These are phyloP conservation scores for Ogataea ramenticola DNA, from an alignment of 805 yeast genomes.

Conservation along the genomic window DNA sequence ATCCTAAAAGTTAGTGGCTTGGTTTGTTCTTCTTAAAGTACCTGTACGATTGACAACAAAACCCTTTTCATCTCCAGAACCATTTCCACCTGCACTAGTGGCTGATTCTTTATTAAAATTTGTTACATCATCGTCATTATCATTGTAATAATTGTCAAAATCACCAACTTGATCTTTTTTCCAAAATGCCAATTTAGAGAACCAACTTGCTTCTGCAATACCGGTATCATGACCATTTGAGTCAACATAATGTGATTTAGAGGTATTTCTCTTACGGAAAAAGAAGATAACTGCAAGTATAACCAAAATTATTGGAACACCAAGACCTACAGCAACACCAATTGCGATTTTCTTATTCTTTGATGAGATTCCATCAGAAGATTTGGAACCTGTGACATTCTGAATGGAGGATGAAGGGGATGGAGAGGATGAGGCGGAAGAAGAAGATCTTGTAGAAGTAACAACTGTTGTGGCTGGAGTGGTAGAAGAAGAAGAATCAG, in stretches of 20 bases:
- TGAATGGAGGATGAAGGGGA: slow-evolving; percentile 2
- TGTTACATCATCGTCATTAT: slow-evolving; percentile 11
- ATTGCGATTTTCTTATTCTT: slow-evolving; percentile 48
- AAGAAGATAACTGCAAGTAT: slow-evolving; percentile 8
- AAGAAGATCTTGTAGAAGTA: slow-evolving; percentile 2
- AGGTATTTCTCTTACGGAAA: slow-evolving; percentile 12
- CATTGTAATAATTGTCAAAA: slow-evolving; percentile 13
- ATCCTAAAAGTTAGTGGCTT: slow-evolving; percentile 19
- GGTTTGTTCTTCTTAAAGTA: slow-evolving; percentile 20
- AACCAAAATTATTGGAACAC: slow-evolving; percentile 46
- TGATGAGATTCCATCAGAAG: slow-evolving; percentile 36
- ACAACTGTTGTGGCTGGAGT: slow-evolving; percentile 3
- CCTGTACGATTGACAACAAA: slow-evolving; percentile 24
- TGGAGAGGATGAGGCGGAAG: slow-evolving; percentile 18
- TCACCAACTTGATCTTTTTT: slow-evolving; percentile 15
- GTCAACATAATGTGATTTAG: slow-evolving; percentile 23
- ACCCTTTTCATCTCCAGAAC: slow-evolving; percentile 14
- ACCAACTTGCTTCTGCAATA: slow-evolving; percentile 18
- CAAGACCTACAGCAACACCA: slow-evolving; percentile 68
- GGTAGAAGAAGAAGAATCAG: slow-evolving; percentile 3
- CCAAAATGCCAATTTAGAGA: slow-evolving; percentile 20
- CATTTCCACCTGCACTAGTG: background rate
- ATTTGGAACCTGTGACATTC: background rate
- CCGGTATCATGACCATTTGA: slow-evolving; percentile 27
- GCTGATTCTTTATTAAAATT: slow-evolving; percentile 1